Base-by-base conservation (phyloP, 192 early-diverging fungal species). In the Chytriomyces sp. region DNA sequence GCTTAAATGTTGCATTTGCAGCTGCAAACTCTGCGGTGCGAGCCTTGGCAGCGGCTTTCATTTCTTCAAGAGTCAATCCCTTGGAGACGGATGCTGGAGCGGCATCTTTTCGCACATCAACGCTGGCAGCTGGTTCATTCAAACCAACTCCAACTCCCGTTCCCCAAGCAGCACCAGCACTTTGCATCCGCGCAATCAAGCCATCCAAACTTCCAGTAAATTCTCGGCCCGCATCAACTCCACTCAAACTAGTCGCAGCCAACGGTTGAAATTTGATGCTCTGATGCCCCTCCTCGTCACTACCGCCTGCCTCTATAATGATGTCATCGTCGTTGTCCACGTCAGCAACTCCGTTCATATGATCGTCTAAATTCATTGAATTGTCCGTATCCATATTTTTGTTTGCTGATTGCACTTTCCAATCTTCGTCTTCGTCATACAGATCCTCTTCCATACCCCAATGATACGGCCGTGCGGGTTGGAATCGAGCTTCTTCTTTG, bases 361-460 rank as follows among this genome's bases (percentile, higher is more conserved):
- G 49, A 16, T 48, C 71, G 26, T 73, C 71, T 18, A 62, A 44
- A 47, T 73, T 24, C 7, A 62, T 60, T 23, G 11, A 16, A 28
- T 64, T 26, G 20, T 61, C 43, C 35, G 24, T 50, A 57, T 71
- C 60, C 18, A n/a, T n/a, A 26, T 59, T 35, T 50, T 59, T 13
- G 20, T 9, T 26, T 71, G 16, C 26, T 26, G 48, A 57, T n/a
- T 57, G 16, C 13, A 57, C 20, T 57, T 10, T 11, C 60, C 61
- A 73, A 24, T 73, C 71, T 9, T 73, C 71, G 11, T 64, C 35
- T 45, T 73, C 60, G 13, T 60, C 44, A 7, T 46, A 16, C 50
- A 71, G 7, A 26, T 76, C 67, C 69, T 85, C 79, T 48, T 83
- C 82, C 35, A 28, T 46, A 16, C 77, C 61, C 83, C 83, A 84